phyloP scores from a whole-genome alignment of 2,329 filamentous ascomycete species.

The Ophiostoma ulmi region DNA sequence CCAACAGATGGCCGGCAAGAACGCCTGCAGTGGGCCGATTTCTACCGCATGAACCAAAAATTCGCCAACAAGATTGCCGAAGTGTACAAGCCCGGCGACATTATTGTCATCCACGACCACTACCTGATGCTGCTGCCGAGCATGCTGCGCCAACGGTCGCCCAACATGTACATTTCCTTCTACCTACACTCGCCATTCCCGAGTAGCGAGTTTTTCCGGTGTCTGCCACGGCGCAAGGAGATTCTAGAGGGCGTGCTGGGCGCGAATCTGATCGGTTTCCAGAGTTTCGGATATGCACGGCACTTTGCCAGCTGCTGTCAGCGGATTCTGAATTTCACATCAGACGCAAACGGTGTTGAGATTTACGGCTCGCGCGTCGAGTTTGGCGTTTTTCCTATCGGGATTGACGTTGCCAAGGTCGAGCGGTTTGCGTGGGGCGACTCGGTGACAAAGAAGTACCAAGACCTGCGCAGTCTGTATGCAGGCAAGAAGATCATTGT shows the following conservation, averaged over 20 bases:
- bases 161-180: conserved; percentile 90
- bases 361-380: conserved; percentile 84
- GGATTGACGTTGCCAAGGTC: conserved; percentile 81
- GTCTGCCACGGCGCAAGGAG: conserved; percentile 81
- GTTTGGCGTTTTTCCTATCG: conserved; percentile 90
- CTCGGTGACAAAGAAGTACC: conserved; percentile 64
- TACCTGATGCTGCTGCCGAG: conserved; percentile 85
- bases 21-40: conserved; percentile 83
- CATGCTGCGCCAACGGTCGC: conserved; percentile 77
- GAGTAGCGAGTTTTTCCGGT: conserved; percentile 90
- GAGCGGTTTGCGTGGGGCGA: conserved; percentile 68
- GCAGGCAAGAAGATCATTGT: conserved; percentile 92
- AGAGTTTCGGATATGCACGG: conserved; percentile 89
- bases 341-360: conserved; percentile 77
- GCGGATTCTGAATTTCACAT: conserved; percentile 82
- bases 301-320: conserved; percentile 95
- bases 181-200: conserved; percentile 93
- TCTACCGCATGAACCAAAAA: conserved; percentile 85
- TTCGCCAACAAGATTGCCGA: conserved; percentile 87
- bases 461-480: conserved; percentile 69
- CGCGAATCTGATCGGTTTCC: conserved; percentile 89
- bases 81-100: conserved; percentile 85
- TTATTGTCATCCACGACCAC: conserved; percentile 91
- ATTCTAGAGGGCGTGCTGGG: conserved; percentile 84
- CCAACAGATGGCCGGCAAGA: conserved; percentile 79